Evolutionary conservation across 2,329 filamentous ascomycete genomes (phyloP), one percentile per base, ranked within the genome.

Genomic region (Paecilomyces sp.): DNA sequence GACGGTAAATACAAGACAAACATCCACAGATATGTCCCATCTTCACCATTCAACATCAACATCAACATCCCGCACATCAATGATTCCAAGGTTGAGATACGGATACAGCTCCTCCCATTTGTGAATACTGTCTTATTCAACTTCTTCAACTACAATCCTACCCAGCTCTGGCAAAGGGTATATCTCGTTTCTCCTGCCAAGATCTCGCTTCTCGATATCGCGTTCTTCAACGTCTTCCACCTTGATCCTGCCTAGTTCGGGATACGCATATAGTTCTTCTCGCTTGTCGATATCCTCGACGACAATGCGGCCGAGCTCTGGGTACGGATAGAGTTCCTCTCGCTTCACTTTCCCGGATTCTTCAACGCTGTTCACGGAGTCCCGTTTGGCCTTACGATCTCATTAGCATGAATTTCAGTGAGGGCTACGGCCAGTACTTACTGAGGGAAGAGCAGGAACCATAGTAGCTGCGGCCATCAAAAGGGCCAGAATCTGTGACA

Each of bases 261-360:
- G 22, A 22, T 22, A 22, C 22, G 22, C 22, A 22, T 22, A 22
- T 1, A 22, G 22, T 22, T 22, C 22, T 22, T 22, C 25, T 28
- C 36, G 36, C 7, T 41, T 12, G 3, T 60, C 55, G 15, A 36
- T 18, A 30, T 57, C 56, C 11, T 34, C 56, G 31, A 59, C 58
- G n/a, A 53, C 47, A 15, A 60, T 60, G 0, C 55, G 11, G 1
- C 58, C 55, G 0, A 59, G 47, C 11, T 53, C 58, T 2, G 58
- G 58, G 8, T 30, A 30, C 18, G 58, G 56, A 15, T 60, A 60
- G n/a, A 60, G 30, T 25, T 58, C 56, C 7, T 54, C 53, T 1
- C 57, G 54, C 18, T 60, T 57, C 13, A 15, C 13, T 15, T 5
- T 13, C 4, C n/a, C 34, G n/a, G 12, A 5, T 41, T 41, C 34